These are phyloP conservation scores for Mycotypha africana DNA, from an alignment of 371 early-diverging fungal species.

Conservation along the genomic window DNA sequence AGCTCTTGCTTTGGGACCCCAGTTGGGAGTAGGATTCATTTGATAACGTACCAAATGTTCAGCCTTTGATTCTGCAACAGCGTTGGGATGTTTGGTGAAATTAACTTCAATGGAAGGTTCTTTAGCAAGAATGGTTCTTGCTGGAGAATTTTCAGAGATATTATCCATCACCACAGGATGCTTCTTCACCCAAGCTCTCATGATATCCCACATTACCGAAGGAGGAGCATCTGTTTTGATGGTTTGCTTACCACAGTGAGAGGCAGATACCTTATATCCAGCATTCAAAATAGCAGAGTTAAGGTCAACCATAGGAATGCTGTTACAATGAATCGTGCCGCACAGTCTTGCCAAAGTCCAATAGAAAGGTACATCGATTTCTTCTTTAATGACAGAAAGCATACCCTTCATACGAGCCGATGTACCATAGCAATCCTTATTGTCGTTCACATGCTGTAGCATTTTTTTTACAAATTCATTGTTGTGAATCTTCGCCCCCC, in stretches of 20 bases:
- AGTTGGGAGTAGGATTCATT: constrained; percentile 87
- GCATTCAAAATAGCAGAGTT: constrained; percentile 90
- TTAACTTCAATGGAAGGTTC: constrained; percentile 58
- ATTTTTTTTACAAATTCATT: constrained; percentile 67
- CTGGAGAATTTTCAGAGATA: constrained; percentile 65
- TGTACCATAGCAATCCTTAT: constrained; percentile 64
- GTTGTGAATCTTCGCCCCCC: constrained; percentile 83
- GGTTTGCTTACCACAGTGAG: constrained; percentile 82
- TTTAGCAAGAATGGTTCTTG: constrained; percentile 57
- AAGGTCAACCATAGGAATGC: constrained; percentile 36
- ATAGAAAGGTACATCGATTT: constrained; percentile 77
- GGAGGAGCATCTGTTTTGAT: constrained; percentile 97
- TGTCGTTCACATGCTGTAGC: constrained; percentile 63
- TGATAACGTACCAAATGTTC: constrained; percentile 88
- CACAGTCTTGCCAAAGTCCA: constrained; percentile 66
- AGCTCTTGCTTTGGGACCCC: constrained; percentile 92
- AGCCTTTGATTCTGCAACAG: constrained; percentile 69
- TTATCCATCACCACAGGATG: constrained; percentile 66
- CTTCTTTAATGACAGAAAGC: constrained; percentile 88
- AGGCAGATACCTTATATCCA: constrained; percentile 88
- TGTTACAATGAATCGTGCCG: constrained; percentile 65
- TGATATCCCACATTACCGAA: constrained; percentile 88
- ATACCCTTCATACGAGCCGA: constrained; percentile 91
- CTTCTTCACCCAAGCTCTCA: constrained; percentile 72
- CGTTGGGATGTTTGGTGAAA: constrained; percentile 68